These are phyloP conservation scores for Sugiyamaella neomexicana DNA, from an alignment of 1,139 yeast species.

Conservation along the genomic window DNA sequence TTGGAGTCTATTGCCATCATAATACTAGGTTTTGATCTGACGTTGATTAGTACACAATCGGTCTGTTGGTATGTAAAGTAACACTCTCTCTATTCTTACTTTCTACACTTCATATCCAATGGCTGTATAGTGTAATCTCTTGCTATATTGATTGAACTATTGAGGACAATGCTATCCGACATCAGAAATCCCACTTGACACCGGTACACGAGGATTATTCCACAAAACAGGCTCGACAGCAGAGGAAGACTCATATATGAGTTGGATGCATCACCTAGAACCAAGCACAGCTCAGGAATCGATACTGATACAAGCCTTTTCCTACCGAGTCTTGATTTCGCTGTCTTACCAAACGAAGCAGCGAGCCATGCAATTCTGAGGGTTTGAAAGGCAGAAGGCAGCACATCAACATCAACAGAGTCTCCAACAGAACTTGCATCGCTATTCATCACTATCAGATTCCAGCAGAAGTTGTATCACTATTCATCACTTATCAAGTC, in stretches of 20 bases:
- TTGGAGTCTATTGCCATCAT: neutral
- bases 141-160: neutral
- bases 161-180: slow-evolving; percentile 1
- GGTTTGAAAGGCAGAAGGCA: neutral
- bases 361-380: slow-evolving; percentile 27
- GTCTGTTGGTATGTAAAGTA: too few species aligned
- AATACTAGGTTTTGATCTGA: neutral
- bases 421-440: neutral
- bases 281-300: slow-evolving; percentile 4
- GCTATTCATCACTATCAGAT: neutral
- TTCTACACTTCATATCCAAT: neutral
- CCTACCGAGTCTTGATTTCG: slow-evolving; percentile 3
- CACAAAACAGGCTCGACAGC: slow-evolving; percentile 21
- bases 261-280: slow-evolving; percentile 4
- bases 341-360: slow-evolving; percentile 24
- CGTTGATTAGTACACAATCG: neutral
- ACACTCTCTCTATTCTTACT: neutral
- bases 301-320: neutral
- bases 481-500: too few species aligned
- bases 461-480: too few species aligned
- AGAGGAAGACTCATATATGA: slow-evolving; percentile 15
- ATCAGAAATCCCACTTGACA: slow-evolving; percentile 14
- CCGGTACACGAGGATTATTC: slow-evolving; percentile 17
- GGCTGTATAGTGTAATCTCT: neutral
- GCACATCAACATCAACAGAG: neutral